These are phyloP conservation scores for Middelhovenomyces tepae DNA, from an alignment of 805 yeast genomes.

Conservation along the genomic window DNA sequence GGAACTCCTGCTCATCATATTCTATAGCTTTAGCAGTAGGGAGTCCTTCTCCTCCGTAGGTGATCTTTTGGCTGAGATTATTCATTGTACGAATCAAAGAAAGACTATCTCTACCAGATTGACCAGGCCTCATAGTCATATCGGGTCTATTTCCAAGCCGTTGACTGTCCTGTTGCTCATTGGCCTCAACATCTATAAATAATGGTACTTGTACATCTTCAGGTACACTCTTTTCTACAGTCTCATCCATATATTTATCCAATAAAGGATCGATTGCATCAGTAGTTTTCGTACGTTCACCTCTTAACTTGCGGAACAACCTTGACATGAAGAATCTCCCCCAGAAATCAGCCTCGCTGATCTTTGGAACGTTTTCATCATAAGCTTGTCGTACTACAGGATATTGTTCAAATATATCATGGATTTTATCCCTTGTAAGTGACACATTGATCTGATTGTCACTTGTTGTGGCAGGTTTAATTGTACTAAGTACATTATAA, in stretches of 20 bases:
- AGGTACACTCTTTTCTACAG: conserved; percentile 12
- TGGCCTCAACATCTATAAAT: conserved; percentile 72
- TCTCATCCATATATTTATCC: conserved; percentile 57
- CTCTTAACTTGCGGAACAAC: conserved; percentile 76
- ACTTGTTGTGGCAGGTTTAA: conserved; percentile 84
- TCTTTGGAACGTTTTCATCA: conserved; percentile 80
- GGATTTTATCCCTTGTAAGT: conserved; percentile 82
- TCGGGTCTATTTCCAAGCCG: conserved; percentile 76
- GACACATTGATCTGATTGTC: conserved; percentile 92
- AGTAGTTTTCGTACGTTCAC: conserved; percentile 68
- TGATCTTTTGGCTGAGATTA: conserved; percentile 73
- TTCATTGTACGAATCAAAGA: conserved; percentile 83
- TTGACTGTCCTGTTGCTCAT: conserved; percentile 70
- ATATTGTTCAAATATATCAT: conserved; percentile 82
- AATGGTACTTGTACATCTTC: conserved; percentile 47
- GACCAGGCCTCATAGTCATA: conserved; percentile 67
- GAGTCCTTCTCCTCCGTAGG: conserved; percentile 33
- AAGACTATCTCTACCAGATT: conserved; percentile 56
- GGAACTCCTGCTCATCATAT: conserved; percentile 29
- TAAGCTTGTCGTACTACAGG: conserved; percentile 87
- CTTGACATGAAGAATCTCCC: conserved; percentile 88
- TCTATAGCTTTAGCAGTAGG: conserved; percentile 28
- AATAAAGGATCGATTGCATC: conserved; percentile 78
- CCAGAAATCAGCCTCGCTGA: conserved; percentile 92
- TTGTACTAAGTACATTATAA: conserved; percentile 86